Percentiles rank a stretch among this genome's conserved stretches.
Evolutionary conservation across 768 basidiomycete genomes (phyloP).

Genomic region (Tremella fuciformis): DNA sequence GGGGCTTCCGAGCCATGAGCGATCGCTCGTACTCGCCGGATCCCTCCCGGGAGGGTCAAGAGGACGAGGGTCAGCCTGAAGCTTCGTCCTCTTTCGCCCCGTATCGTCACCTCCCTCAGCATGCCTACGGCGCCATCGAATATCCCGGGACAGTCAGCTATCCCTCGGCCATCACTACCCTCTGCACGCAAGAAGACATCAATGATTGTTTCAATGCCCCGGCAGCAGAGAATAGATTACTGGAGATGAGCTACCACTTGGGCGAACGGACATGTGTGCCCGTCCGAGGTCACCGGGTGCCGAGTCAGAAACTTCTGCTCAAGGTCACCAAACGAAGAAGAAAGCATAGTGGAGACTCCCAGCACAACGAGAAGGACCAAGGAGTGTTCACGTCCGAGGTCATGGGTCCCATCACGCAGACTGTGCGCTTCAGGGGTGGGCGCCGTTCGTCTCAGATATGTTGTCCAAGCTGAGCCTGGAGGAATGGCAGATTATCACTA

Average conservation of each 20-base stretch:
- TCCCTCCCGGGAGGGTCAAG: background rate
- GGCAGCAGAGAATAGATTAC: constrained; percentile 52
- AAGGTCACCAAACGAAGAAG: constrained; percentile 74
- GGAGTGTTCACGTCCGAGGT: constrained; percentile 49
- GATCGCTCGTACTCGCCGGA: background rate
- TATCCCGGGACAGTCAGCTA: constrained; percentile 80
- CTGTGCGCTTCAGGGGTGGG: constrained; percentile 85
- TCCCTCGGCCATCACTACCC: constrained; percentile 66
- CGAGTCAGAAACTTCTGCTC: constrained; percentile 75
- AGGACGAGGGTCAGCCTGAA: constrained; percentile 1
- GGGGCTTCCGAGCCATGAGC: no score
- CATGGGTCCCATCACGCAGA: constrained; percentile 72
- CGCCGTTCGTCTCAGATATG: constrained; percentile 16
- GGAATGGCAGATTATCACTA: constrained; percentile 95
- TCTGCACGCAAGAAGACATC: constrained; percentile 62
- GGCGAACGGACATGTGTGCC: constrained; percentile 78
- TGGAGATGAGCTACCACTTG: constrained; percentile 75
- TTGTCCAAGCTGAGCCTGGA: constrained; percentile 46
- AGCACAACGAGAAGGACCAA: constrained; percentile 15
- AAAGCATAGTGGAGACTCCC: constrained; percentile 51
- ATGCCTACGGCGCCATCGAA: constrained; percentile 74
- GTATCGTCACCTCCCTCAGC: constrained; percentile 42
- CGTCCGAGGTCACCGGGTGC: constrained; percentile 72
- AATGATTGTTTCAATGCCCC: constrained; percentile 65
- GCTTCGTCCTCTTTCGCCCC: constrained; percentile 19